phyloP scores from a whole-genome alignment of 1,284 basidiomycete species.

The Coniferiporia sulphurascens region DNA sequence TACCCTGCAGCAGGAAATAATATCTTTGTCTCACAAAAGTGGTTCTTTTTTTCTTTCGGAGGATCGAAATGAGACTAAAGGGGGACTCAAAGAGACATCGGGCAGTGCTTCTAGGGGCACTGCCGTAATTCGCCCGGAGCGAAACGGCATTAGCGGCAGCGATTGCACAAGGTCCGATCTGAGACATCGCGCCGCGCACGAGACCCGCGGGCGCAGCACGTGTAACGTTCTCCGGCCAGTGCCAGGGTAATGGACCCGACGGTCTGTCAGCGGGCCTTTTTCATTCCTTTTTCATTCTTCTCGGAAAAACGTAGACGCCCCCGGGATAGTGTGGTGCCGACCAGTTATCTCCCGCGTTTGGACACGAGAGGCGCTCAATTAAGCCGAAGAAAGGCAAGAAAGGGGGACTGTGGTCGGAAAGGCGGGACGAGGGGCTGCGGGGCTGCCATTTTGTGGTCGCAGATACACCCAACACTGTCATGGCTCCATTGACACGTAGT shows the following conservation, averaged over 20 bases:
- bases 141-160: background rate
- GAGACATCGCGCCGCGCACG: constrained; percentile 9
- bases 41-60: background rate
- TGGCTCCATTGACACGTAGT: too few relatives aligned
- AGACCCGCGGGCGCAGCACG: background rate
- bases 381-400: too few relatives aligned
- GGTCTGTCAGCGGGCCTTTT: background rate
- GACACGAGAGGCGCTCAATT: too few relatives aligned
- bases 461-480: too few relatives aligned
- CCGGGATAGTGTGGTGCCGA: too few relatives aligned
- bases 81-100: background rate
- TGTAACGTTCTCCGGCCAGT: background rate
- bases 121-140: constrained; percentile 2
- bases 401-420: too few relatives aligned
- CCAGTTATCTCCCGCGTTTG: too few relatives aligned
- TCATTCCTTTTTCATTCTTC: background rate
- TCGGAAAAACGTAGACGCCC: background rate
- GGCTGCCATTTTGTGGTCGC: too few relatives aligned
- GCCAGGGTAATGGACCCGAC: background rate
- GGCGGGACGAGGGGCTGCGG: too few relatives aligned
- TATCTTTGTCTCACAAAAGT: background rate
- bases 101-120: background rate
- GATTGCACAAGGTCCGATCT: constrained; percentile 1
- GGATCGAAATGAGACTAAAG: background rate
- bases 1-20: background rate